Percentiles rank a stretch among this genome's conserved stretches.
Conservation (phyloP, 2,329 filamentous ascomycete species). For the Volutella citrinella region DNA sequence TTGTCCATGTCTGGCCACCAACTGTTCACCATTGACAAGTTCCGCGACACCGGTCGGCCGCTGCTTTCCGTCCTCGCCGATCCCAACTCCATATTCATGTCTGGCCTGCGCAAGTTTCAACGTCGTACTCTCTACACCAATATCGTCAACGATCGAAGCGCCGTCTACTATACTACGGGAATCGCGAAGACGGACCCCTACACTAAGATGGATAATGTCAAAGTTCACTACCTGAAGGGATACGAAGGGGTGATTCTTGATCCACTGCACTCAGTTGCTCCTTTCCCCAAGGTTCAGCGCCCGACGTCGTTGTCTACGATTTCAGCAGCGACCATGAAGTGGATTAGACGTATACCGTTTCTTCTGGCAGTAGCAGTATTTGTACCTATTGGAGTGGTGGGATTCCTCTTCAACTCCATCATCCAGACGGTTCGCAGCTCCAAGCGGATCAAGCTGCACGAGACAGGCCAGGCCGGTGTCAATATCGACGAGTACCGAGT, state of each 20-base stretch:
- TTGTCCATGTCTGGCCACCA: constrained; percentile 83
- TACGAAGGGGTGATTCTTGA: constrained; percentile 77
- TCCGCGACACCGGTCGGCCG: constrained; percentile 78
- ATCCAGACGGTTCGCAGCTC: constrained; percentile 75
- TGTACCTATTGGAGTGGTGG: constrained; percentile 67
- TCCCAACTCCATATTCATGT: constrained; percentile 80
- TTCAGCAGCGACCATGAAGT: constrained; percentile 29
- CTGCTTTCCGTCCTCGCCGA: constrained; percentile 81
- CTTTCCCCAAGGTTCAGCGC: constrained; percentile 34
- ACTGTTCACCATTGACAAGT: constrained; percentile 82
- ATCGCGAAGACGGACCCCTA: constrained; percentile 80
- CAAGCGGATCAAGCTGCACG: constrained; percentile 72
- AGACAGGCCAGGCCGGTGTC: constrained; percentile 65
- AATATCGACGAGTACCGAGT: constrained; percentile 70
- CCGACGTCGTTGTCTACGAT: constrained; percentile 31
- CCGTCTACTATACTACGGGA: constrained; percentile 77
- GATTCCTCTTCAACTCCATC: constrained; percentile 72
- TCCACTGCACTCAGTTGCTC: constrained; percentile 55
- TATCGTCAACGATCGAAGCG: constrained; percentile 79
- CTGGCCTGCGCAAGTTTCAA: constrained; percentile 72
- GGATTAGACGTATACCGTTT: constrained; percentile 57
- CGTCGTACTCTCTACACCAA: constrained; percentile 80
- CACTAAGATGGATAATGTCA: constrained; percentile 61
- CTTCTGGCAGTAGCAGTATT: constrained; percentile 65
- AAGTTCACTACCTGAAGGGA: constrained; percentile 70